Evolutionary conservation across 768 basidiomycete genomes (phyloP), one percentile per base, ranked within the genome.

Genomic region (Ephemerocybe angulata): DNA sequence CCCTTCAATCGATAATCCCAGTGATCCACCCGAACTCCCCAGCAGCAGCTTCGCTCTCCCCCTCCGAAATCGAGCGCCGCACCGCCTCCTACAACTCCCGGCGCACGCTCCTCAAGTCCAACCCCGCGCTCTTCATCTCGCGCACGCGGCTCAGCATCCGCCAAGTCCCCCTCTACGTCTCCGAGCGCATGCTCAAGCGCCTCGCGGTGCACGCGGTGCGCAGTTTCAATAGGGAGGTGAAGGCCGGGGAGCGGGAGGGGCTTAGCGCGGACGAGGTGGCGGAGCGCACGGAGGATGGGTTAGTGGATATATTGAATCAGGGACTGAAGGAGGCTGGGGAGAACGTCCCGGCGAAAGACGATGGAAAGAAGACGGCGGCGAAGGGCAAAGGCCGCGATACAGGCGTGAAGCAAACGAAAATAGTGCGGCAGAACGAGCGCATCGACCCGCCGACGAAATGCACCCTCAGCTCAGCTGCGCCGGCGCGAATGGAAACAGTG

Each of bases 81-180:
- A 84, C 88, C 12, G 74, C 76, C 33, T 91, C 95, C 0, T 97
- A 88, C 78, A 92, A 88, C 62, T 85, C 92, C 0, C 89, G 97
- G 13, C 80, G 88, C 38, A 73, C 83, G 0, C 79, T 98, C 29
- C 82, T 99, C 37, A 88, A 89, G 56, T 87, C 87, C 12, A 98
- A 98, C 68, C 96, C 97, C 0, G 90, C 92, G 0, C 77, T 99
- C 4, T 99, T 88, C 73, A 88, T 99, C 63, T 98, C 95, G 25
- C 88, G 86, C 65, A 98, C 93, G 0, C 93, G 97, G 57, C 84
- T 99, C 38, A 93, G 91, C 55, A 82, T 99, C 57, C 91, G 97
- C 3, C 93, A 97, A 63, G 81, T 99, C 22, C 97, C 97, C 0
- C 73, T 88, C 0, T 96, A 89, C 66, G 94, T 86, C 13, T 90